These are phyloP conservation scores for Singerocomus inundabilis DNA, from an alignment of 1,284 basidiomycete genomes.

Conservation along the genomic window DNA sequence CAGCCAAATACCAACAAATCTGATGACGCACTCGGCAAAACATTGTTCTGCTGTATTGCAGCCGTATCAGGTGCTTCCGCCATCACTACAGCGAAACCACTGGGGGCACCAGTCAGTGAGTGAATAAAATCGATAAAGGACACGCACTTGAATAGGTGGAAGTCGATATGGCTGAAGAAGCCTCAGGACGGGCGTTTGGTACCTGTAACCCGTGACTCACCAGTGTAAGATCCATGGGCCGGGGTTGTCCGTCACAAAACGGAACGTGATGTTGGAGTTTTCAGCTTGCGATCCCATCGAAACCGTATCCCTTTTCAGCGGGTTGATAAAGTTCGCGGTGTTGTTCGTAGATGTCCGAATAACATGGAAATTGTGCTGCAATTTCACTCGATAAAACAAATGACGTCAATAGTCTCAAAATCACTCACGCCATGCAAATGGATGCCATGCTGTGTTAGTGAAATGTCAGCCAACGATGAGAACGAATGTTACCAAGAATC, in stretches of 20 bases:
- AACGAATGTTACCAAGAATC: background rate
- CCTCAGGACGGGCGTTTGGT: background rate
- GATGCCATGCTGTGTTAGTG: constrained; percentile 30
- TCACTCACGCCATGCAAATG: constrained; percentile 37
- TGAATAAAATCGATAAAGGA: background rate
- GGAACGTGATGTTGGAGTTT: constrained; percentile 32
- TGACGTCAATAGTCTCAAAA: background rate
- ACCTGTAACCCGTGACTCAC: constrained; percentile 13
- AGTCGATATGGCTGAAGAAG: constrained; percentile 31
- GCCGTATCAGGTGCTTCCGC: constrained; percentile 25
- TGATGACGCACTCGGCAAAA: constrained; percentile 21
- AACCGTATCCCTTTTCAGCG: constrained; percentile 32
- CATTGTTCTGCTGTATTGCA: constrained; percentile 18
- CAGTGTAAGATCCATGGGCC: constrained; percentile 37
- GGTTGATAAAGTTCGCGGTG: constrained; percentile 34
- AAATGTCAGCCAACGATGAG: background rate
- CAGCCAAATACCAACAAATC: background rate
- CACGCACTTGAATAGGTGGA: constrained; percentile 27
- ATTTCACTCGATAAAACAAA: background rate
- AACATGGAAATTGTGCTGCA: constrained; percentile 42
- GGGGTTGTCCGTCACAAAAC: constrained; percentile 29
- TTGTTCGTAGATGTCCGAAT: constrained; percentile 26
- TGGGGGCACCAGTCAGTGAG: constrained; percentile 11
- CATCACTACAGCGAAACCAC: constrained; percentile 33
- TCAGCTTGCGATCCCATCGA: constrained; percentile 32